Base-by-base conservation (phyloP, 441 rosid species). In the Manihot esculenta region DNA sequence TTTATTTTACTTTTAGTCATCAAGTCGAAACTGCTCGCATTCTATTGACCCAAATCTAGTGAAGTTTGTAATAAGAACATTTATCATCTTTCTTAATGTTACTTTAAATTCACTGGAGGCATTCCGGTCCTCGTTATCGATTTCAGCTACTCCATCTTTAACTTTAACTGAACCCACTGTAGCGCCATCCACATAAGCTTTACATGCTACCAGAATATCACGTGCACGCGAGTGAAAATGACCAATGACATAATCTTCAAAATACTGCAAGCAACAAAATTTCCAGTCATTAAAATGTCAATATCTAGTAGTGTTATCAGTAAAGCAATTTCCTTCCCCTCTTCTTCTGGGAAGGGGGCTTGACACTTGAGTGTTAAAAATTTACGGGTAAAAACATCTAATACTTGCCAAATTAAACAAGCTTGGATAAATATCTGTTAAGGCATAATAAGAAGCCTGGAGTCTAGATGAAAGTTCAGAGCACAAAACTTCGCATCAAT, bases 131-230 rank as follows among this genome's bases (percentile, higher is more conserved):
- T 59, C 65, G 35, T 59, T 18, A 26, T 57, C 49, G 41, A 66
- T 57, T 44, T 76, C 75, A 1, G 78, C 78, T 15, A 58, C 74
- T 54, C 80, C 85, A 6, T 80, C 79, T 66, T 65, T 78, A 10
- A 81, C 74, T 59, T 48, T 53, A 14, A 82, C 73, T 50, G 76
- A 63, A n/a, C 86, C 89, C 49, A 85, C 84, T 9, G 21, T 60
- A 60, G 83, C 79, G 64, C 88, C 89, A 42, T 76, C 78, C 45
- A 48, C 24, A 59, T 85, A 84, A 51, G 87, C 88, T 76, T 68
- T 70, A 69, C 88, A 84, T 51, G 92, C 86, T n/a, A 58, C 69
- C 53, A 87, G 71, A 74, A 87, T 85, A 72, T 78, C 77, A 59
- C 3, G 76, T 5, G 84, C 88, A 18, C 67, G 68, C 54, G 24